These are phyloP conservation scores for Haematococcus lacustris DNA, from an alignment of 139 green algal species.

Conservation along the genomic window DNA sequence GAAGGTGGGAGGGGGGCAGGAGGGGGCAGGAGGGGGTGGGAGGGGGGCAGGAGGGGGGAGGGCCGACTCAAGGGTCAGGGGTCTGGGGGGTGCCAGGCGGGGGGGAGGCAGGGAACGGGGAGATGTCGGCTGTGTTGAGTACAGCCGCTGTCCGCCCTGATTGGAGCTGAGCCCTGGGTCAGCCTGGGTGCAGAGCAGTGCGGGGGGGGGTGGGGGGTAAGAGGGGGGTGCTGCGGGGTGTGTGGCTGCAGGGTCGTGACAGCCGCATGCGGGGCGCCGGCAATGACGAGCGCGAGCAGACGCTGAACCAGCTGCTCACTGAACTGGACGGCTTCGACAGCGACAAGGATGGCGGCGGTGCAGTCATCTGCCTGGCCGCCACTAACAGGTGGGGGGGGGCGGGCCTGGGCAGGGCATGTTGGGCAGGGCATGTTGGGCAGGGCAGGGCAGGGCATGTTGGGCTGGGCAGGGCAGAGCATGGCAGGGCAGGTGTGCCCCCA, in stretches of 20 bases:
- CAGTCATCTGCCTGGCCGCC: constrained; percentile 79
- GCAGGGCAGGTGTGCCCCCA: no score
- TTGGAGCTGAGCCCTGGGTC: neutral
- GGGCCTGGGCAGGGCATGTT: no score
- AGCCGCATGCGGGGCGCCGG: constrained; percentile 54
- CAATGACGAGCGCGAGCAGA: constrained; percentile 89
- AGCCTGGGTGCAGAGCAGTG: no score
- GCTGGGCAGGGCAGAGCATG: no score
- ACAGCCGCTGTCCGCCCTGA: neutral
- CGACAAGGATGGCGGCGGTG: constrained; percentile 18
- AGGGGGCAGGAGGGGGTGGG: no score
- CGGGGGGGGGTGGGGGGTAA: no score
- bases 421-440: no score
- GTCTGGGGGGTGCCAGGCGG: neutral
- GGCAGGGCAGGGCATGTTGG: no score
- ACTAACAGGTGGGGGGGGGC: constrained; percentile 63
- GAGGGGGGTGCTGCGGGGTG: no score
- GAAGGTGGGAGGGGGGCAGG: no score
- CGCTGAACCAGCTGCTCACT: constrained; percentile 87
- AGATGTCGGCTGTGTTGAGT: neutral
- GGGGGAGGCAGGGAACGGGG: no score
- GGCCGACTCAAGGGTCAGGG: neutral
- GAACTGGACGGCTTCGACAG: constrained; percentile 81
- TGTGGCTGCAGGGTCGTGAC: constrained; percentile 68
- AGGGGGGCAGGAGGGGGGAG: neutral